phyloP scores from a whole-genome alignment of 192 early-diverging fungal genomes.

The Coemansia sp. region DNA sequence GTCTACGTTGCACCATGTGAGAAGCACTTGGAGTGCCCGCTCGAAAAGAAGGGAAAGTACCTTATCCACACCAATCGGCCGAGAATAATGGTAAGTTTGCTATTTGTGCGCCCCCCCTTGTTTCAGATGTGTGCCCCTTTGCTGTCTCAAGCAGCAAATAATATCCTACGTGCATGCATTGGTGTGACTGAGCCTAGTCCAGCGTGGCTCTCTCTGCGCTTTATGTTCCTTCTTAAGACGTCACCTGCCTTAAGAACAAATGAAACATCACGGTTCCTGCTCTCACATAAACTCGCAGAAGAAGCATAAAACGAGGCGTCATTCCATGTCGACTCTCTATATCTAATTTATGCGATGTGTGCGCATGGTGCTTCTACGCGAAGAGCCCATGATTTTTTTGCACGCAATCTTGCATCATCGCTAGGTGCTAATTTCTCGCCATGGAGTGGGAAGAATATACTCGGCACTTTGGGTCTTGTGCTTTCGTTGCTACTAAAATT shows the following conservation, averaged over 20 bases:
- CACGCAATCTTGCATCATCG: constrained; percentile 17
- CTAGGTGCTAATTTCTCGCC: background rate
- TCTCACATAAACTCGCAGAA: background rate
- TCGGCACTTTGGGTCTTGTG: background rate
- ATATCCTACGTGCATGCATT: too few species aligned
- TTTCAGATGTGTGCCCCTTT: background rate
- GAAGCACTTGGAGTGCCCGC: constrained; percentile 43
- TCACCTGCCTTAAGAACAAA: background rate
- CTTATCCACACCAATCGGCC: constrained; percentile 49
- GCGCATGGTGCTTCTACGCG: background rate
- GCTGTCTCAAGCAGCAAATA: background rate
- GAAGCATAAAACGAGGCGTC: background rate
- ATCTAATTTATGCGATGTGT: constrained; percentile 1
- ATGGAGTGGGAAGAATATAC: background rate
- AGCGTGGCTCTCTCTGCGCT: background rate
- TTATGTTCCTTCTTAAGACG: background rate
- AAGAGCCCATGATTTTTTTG: constrained; percentile 2
- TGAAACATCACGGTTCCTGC: background rate
- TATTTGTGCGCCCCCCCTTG: background rate
- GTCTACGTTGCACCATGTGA: constrained; percentile 54
- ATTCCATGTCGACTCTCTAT: background rate
- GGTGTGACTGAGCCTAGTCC: background rate
- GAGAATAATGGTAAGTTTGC: constrained; percentile 50
- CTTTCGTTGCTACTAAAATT: background rate
- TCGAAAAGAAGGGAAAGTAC: constrained; percentile 51